These are phyloP conservation scores for Citrus cavaleriei DNA, from an alignment of 345 rosid species.

Conservation along the genomic window DNA sequence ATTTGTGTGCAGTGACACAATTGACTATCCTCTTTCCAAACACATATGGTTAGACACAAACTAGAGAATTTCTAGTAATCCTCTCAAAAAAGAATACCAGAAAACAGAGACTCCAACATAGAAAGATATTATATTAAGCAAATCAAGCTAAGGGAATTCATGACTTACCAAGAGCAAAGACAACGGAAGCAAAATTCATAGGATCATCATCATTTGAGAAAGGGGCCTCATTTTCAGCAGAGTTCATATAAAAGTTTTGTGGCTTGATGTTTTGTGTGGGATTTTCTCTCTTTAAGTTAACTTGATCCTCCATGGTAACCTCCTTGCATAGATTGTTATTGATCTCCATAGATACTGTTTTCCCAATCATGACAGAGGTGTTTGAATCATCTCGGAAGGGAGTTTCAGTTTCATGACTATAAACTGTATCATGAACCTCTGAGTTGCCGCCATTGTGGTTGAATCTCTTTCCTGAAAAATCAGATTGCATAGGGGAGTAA, in stretches of 20 bases:
- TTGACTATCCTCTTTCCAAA: not conserved
- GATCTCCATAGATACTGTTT: conserved; percentile 18
- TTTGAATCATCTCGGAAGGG: conserved; percentile 38
- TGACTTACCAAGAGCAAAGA: conserved; percentile 57
- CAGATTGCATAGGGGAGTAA: conserved; percentile 20
- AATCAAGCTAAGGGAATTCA: not conserved
- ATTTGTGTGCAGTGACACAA: not conserved
- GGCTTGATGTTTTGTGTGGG: conserved; percentile 17
- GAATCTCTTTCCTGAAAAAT: conserved; percentile 26
- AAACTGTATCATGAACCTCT: conserved; percentile 25
- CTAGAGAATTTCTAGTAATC: not conserved
- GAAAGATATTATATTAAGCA: not conserved
- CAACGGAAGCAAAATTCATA: conserved; percentile 29
- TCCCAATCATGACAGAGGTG: conserved; percentile 63
- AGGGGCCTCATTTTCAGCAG: conserved; percentile 48
- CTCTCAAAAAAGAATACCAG: not conserved
- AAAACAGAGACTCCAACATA: not conserved
- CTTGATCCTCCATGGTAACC: conserved; percentile 25
- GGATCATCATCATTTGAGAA: conserved; percentile 29
- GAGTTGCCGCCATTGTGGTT: conserved; percentile 21
- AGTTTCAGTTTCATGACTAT: conserved; percentile 30
- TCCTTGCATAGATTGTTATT: conserved; percentile 13
- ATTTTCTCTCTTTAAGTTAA: conserved; percentile 20
- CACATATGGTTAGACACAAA: not conserved
- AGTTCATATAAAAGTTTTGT: conserved; percentile 30